phyloP scores from a whole-genome alignment of 495 filamentous ascomycete genomes.

The Chaetomium cochliodes region DNA sequence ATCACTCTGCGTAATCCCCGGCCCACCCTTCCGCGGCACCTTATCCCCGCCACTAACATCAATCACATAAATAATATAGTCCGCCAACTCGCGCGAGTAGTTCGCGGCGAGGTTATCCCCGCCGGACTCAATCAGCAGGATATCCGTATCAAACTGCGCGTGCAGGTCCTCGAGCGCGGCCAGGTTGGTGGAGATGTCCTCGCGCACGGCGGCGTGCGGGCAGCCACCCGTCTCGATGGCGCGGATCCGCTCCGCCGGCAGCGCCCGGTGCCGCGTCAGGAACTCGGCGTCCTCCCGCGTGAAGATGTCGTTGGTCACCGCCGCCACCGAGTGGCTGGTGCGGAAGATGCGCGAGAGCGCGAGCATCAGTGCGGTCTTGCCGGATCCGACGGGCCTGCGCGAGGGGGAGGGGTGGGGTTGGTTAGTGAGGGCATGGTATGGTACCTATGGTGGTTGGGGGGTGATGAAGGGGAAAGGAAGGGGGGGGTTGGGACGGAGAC shows the following conservation, averaged over 20 bases:
- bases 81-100: conserved; percentile 88
- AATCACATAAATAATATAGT: conserved; percentile 98
- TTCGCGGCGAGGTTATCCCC: conserved; percentile 97
- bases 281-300: conserved; percentile 98
- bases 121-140: conserved; percentile 90
- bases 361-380: conserved; percentile 96
- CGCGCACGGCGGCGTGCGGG: conserved; percentile 94
- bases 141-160: conserved; percentile 62
- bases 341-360: conserved; percentile 80
- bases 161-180: conserved; percentile 88
- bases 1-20: conserved; percentile 94
- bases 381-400: conserved; percentile 86
- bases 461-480: not conserved
- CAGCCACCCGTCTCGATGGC: conserved; percentile 98
- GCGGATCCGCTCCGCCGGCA: conserved; percentile 76
- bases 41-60: conserved; percentile 98
- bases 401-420: no score
- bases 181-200: conserved; percentile 93
- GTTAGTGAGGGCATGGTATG: no score
- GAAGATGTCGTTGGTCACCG: conserved; percentile 99
- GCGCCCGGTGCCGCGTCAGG: conserved; percentile 79
- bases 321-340: conserved; percentile 76
- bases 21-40: conserved; percentile 91
- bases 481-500: not conserved
- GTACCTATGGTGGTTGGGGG: no score